Evolutionary conservation across 202 grass and related monocot species (phyloP).

Genomic region (Musa balbisiana): DNA sequence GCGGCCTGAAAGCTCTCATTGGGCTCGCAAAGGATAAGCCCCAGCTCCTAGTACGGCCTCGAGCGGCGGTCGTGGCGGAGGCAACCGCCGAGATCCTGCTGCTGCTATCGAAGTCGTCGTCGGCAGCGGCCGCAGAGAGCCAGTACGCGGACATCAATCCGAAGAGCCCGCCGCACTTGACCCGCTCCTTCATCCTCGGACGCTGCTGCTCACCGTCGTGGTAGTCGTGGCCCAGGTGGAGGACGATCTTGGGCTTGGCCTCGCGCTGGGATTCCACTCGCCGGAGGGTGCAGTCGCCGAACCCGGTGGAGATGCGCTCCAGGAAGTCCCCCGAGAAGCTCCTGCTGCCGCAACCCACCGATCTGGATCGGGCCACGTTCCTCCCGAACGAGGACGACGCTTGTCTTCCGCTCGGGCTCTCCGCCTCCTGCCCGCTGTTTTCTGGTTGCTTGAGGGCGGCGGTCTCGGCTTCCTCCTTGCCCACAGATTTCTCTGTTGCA

Average conservation of each 20-base stretch:
- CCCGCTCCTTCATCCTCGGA: constrained; percentile 25
- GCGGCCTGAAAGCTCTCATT: background rate
- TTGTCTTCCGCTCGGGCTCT: constrained; percentile 64
- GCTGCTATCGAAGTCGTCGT: constrained; percentile 23
- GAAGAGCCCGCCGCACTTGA: constrained; percentile 85
- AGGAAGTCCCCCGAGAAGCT: constrained; percentile 91
- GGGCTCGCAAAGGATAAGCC: constrained; percentile 1
- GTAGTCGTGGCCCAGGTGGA: constrained; percentile 28
- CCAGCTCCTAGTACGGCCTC: background rate
- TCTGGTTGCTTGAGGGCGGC: constrained; percentile 7
- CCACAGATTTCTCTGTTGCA: background rate
- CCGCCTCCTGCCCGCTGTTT: constrained; percentile 43
- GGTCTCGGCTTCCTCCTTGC: background rate
- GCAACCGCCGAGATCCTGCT: constrained; percentile 11
- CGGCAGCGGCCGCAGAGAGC: constrained; percentile 42
- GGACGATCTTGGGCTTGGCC: constrained; percentile 37
- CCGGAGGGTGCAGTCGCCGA: constrained; percentile 81
- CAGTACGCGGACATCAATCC: constrained; percentile 54
- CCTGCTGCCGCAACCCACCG: constrained; percentile 83
- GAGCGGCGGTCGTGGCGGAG: background rate
- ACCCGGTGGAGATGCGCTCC: constrained; percentile 77
- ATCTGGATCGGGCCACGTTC: constrained; percentile 82
- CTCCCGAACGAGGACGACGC: constrained; percentile 50
- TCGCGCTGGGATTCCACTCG: constrained; percentile 87
- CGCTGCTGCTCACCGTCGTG: constrained; percentile 35